These are phyloP conservation scores for Lichtheimia ramosa DNA, from an alignment of 371 early-diverging fungal species.

Conservation along the genomic window DNA sequence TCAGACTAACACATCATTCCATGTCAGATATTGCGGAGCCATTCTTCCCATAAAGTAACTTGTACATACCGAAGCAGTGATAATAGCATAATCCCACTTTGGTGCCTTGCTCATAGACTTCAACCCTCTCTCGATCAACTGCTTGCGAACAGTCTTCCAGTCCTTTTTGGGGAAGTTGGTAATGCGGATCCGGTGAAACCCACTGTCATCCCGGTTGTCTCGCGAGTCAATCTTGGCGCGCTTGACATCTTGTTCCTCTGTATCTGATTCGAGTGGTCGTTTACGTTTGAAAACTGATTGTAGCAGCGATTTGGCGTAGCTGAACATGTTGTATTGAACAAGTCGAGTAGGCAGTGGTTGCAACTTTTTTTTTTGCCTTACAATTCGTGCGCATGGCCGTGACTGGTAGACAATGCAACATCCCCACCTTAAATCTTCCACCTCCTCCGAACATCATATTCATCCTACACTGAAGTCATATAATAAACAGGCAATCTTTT, in stretches of 20 bases:
- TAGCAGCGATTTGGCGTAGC: slow-evolving; percentile 8
- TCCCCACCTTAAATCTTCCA: no score
- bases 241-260: not conserved
- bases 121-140: not conserved
- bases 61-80: slow-evolving; percentile 42
- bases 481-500: no score
- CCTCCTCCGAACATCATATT: no score
- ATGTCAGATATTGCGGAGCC: not conserved
- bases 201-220: not conserved
- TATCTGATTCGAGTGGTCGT: slow-evolving; percentile 1
- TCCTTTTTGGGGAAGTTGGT: slow-evolving; percentile 2
- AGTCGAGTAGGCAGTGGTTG: no score
- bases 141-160: slow-evolving; percentile 1
- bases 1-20: slow-evolving; percentile 24
- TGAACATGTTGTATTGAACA: not conserved
- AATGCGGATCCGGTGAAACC: slow-evolving; percentile 4
- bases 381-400: no score
- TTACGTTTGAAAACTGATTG: not conserved
- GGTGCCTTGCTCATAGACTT: slow-evolving; percentile 38
- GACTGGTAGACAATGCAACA: no score
- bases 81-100: slow-evolving; percentile 37
- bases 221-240: not conserved
- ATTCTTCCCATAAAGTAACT: not conserved
- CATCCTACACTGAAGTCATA: no score
- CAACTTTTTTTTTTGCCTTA: no score